Percentiles rank a stretch among this genome's conserved stretches.
Evolutionary conservation across 305 asterid species (phyloP).

Genomic region (Rubia occidens): DNA sequence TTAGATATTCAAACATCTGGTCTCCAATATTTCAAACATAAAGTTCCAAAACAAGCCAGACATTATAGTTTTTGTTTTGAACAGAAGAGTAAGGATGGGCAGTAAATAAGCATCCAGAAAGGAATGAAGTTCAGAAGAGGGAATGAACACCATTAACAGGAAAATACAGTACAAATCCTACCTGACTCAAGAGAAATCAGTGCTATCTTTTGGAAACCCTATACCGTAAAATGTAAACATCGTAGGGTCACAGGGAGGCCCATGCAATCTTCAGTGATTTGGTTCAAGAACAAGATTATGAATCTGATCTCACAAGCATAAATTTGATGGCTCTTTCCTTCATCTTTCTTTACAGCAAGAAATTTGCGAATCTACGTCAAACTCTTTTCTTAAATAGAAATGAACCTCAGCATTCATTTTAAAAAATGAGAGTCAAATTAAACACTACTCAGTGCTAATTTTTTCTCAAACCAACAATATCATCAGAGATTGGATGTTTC

Average conservation of each 20-base stretch:
- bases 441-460: not conserved
- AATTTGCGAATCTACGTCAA: not conserved
- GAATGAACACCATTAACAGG: not conserved
- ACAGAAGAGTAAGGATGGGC: not conserved
- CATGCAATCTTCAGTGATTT: not conserved
- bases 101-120: not conserved
- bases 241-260: not conserved
- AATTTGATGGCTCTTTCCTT: not conserved
- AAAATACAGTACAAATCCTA: not conserved
- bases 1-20: not conserved
- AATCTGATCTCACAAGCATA: not conserved
- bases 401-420: not conserved
- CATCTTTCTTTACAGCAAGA: not conserved
- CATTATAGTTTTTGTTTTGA: not conserved
- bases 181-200: not conserved
- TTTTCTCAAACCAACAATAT: not conserved
- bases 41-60: not conserved
- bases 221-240: not conserved
- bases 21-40: not conserved
- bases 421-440: not conserved
- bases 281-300: not conserved
- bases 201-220: not conserved
- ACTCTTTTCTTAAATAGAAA: not conserved
- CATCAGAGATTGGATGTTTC: not conserved
- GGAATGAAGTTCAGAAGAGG: not conserved